Base-by-base conservation (phyloP, 768 basidiomycete genomes). In the Lyophyllum shimeji region DNA sequence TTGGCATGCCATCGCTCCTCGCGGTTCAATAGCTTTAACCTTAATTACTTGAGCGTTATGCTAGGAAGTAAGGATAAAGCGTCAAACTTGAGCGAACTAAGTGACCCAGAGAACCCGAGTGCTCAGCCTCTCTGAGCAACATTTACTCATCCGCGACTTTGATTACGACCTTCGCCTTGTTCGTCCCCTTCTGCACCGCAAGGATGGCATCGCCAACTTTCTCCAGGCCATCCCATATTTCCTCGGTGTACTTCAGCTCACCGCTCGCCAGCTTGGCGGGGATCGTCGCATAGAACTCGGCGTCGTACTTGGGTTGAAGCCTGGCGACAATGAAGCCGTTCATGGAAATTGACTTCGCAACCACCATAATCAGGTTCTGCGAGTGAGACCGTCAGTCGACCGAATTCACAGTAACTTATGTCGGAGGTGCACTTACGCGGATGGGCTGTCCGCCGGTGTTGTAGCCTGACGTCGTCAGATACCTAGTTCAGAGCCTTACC, bases 161-260 rank as follows among this genome's bases (percentile, higher is more conserved):
- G 18, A 76, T 58, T 11, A 76, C 61, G 0, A 69, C 67, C 52
- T 75, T 75, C 0, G 63, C 74, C 46, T 65, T 73, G 52, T 73
- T 73, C 15, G 59, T 63, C 1, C 75, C 74, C 50, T 69, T 70
- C 57, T 71, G 69, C 0, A 75, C 70, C 0, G 61, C 68, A 23
- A 71, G 46, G 2, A 75, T 61, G 1, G 63, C 73, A 4, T 76
- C 73, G 1, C 73, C 74, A 13, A 72, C 69, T 40, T 62, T 70
- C 8, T 73, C 78, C 33, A 85, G 66, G 1, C 82, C 82, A 6
- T 66, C 63, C 8, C 65, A 72, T 1, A 81, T 53, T 40, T 83
- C 74, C 57, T 84, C 83, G 7, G 58, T 67, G 46, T 76, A 73
- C 63, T 78, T 80, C 48, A 83, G 56, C 61, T 81, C 74, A 2